phyloP scores from a whole-genome alignment of 2,329 filamentous ascomycete species.

The Thielaviopsis populi region DNA sequence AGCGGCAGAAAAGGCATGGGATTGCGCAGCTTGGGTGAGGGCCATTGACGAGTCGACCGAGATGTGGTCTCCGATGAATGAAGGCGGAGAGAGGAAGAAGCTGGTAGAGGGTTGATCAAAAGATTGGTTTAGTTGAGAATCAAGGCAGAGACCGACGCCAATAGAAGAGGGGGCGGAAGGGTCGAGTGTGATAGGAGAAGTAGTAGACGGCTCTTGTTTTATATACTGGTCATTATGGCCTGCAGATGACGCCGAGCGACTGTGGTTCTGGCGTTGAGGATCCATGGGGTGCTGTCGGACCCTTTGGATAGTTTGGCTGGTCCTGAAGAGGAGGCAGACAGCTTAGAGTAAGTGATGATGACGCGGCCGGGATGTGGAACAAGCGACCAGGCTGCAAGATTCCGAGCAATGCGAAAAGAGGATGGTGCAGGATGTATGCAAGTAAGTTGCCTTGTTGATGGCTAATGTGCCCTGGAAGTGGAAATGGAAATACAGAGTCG shows the following conservation, averaged over 20 bases:
- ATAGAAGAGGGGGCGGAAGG: slow-evolving; percentile 33
- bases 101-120: slow-evolving; percentile 23
- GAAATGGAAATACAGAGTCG: neutral
- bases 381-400: slow-evolving; percentile 11
- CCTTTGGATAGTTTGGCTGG: neutral
- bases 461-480: neutral
- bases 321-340: neutral
- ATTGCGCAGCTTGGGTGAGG: slow-evolving; percentile 27
- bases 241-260: slow-evolving; percentile 47
- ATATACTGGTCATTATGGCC: slow-evolving; percentile 47
- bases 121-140: slow-evolving; percentile 24
- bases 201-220: slow-evolving; percentile 32
- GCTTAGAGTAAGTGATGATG: neutral
- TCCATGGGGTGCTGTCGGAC: slow-evolving; percentile 26
- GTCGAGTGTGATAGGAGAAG: slow-evolving; percentile 40
- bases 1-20: slow-evolving; percentile 25
- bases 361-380: slow-evolving; percentile 1
- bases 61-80: slow-evolving; percentile 31
- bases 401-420: neutral
- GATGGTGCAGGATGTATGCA: neutral
- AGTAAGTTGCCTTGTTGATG: neutral
- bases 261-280: slow-evolving; percentile 26
- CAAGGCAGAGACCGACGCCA: slow-evolving; percentile 44
- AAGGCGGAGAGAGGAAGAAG: slow-evolving; percentile 28
- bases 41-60: slow-evolving; percentile 27